phyloP scores from a whole-genome alignment of 202 grass and related monocot species.

The Panicum virgatum region DNA sequence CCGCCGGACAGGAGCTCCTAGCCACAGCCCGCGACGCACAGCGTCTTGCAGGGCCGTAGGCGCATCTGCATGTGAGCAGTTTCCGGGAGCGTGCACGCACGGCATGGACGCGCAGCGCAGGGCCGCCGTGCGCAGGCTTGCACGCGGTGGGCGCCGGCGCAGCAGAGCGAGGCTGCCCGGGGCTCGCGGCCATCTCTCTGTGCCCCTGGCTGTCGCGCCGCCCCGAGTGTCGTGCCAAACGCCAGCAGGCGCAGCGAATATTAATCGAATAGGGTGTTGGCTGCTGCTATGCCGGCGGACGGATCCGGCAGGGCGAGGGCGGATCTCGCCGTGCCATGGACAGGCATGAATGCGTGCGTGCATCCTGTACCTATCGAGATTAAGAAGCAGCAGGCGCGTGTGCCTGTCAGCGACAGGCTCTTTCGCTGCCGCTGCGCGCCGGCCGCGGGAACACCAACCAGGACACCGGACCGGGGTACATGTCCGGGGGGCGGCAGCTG shows the following conservation, averaged over 20 bases:
- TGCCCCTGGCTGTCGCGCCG: conserved; percentile 21
- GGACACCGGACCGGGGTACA: not conserved
- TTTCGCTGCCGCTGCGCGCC: no score
- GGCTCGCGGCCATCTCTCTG: conserved; percentile 13
- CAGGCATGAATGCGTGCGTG: no score
- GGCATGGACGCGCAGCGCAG: not conserved
- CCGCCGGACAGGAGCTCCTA: conserved; percentile 17
- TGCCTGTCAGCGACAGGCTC: no score
- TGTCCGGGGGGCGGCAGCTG: not conserved
- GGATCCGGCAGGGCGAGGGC: not conserved
- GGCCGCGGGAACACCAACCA: no score
- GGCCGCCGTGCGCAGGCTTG: not conserved
- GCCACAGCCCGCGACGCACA: not conserved
- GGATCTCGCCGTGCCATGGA: not conserved
- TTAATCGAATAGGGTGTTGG: not conserved
- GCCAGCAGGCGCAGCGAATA: not conserved
- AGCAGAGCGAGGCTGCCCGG: not conserved
- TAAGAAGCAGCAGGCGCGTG: no score
- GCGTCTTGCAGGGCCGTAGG: not conserved
- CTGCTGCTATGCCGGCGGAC: not conserved
- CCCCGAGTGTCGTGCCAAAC: not conserved
- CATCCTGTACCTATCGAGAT: no score
- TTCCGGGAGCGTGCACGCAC: not conserved
- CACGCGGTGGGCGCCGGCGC: not conserved
- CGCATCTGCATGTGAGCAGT: conserved; percentile 18